phyloP scores from a whole-genome alignment of 306 rosid species.

The Fragaria ananassa region DNA sequence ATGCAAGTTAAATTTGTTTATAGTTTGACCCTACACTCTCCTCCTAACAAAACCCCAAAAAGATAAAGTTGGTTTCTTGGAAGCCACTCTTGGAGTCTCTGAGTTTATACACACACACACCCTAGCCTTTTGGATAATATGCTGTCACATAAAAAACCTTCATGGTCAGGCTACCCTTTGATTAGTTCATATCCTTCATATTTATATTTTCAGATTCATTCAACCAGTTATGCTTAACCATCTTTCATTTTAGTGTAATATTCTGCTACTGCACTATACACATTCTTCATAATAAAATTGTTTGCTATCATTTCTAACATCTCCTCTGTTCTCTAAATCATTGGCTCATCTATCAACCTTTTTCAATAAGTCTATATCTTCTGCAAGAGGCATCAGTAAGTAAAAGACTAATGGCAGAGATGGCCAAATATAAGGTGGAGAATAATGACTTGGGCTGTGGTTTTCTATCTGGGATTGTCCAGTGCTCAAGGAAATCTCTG shows the following conservation, averaged over 20 bases:
- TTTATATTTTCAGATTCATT: slow-evolving; percentile 13
- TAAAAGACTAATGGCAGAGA: slow-evolving; percentile 43
- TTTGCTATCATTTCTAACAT: background rate
- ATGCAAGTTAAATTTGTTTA: slow-evolving; percentile 9
- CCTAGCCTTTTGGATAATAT: slow-evolving; percentile 18
- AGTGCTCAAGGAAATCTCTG: slow-evolving; percentile 54
- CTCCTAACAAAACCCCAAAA: slow-evolving; percentile 24
- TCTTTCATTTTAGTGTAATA: slow-evolving; percentile 9
- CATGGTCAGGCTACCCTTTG: slow-evolving; percentile 41
- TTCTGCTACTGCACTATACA: slow-evolving; percentile 2
- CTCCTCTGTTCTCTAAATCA: slow-evolving; percentile 2
- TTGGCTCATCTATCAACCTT: background rate
- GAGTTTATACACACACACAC: slow-evolving; percentile 28
- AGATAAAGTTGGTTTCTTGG: slow-evolving; percentile 67
- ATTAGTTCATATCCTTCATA: slow-evolving; percentile 22
- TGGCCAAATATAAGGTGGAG: slow-evolving; percentile 32
- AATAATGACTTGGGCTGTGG: slow-evolving; percentile 53
- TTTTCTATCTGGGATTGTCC: slow-evolving; percentile 60
- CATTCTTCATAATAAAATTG: slow-evolving; percentile 8
- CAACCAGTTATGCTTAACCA: slow-evolving; percentile 10
- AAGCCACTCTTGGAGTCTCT: slow-evolving; percentile 57
- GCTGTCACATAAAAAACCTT: slow-evolving; percentile 32
- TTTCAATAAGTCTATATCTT: background rate
- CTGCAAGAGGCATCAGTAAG: slow-evolving; percentile 5
- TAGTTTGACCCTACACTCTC: slow-evolving; percentile 30